Base-by-base conservation (phyloP, 2,329 filamentous ascomycete species). In the Chrysoporthe puriensis region DNA sequence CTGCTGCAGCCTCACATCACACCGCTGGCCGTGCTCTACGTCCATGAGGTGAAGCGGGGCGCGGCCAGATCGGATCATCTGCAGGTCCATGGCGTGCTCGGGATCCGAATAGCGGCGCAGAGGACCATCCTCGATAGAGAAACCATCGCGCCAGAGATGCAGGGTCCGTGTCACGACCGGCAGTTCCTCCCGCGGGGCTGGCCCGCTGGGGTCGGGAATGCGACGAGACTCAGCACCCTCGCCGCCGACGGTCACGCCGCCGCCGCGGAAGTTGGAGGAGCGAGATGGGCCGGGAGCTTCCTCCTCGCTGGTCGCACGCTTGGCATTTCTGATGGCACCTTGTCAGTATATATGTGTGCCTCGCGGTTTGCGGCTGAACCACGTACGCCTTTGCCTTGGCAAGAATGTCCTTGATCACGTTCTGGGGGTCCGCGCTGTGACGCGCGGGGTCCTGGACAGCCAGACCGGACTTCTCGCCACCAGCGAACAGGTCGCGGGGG, bases 101-200 rank as follows among this genome's bases (percentile, higher is more conserved):
- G 92, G 91, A 76, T 96, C 92, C 73, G 94, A 91, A 75, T 92
- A 95, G 66, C 91, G 88, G 76, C 87, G 89, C 48, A 96, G 86
- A 59, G 89, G 86, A 40, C 93, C 93, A 74, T 96, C 91, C 69
- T 94, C 92, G 69, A 96, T 89, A 71, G 91, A 95, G 80, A 96
- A 95, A 16, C 93, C 93, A 75, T 96, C 90, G 54, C 86, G 85
- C 93, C 93, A 96, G 57, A 96, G 84, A 74, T 95, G 92, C 64
- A 96, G 83, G 13, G 88, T 86, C 62, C 92, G 89, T 62, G 18
- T 76, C 78, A 64, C 66, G 11, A 66, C 61, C 14, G 69, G 73
- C 74, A 8, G 73, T 59, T 74, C 74, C 68, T 71, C 76, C 62
- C 76, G 77, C 46, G 72, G 70, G n/a, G 76, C 70, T 18, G 71